Evolutionary conservation across 768 basidiomycete species (phyloP).

Genomic region (Mrakia blollopis): DNA sequence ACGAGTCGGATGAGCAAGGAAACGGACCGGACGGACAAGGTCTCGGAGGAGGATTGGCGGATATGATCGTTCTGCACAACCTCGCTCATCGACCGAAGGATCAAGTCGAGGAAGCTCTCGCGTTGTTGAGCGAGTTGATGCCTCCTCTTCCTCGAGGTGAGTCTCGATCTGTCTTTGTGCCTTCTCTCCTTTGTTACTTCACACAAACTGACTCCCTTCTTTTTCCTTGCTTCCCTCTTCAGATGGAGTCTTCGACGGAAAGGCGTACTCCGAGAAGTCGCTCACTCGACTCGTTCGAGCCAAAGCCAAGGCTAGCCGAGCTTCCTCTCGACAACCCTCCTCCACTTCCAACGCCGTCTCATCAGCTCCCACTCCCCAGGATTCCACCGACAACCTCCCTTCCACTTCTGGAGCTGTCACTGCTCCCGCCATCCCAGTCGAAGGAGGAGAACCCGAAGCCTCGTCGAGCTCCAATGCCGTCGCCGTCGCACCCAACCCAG

Average conservation of each 20-base stretch:
- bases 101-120: slow-evolving; percentile 89
- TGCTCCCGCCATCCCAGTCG: slow-evolving; percentile 6
- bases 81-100: slow-evolving; percentile 94
- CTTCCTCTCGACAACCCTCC: slow-evolving; percentile 17
- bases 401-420: slow-evolving; percentile 24
- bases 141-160: slow-evolving; percentile 87
- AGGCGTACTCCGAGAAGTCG: slow-evolving; percentile 80
- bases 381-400: not conserved
- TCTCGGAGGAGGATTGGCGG: slow-evolving; percentile 78
- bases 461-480: slow-evolving; percentile 20
- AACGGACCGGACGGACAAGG: slow-evolving; percentile 64
- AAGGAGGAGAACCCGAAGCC: not conserved
- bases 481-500: slow-evolving; percentile 23
- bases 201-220: not conserved
- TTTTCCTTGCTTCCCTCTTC: slow-evolving; percentile 18
- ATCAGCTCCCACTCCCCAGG: slow-evolving; percentile 7
- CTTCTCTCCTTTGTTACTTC: not conserved
- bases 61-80: slow-evolving; percentile 94
- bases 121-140: slow-evolving; percentile 81
- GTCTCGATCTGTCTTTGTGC: slow-evolving; percentile 31
- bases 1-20: slow-evolving; percentile 51
- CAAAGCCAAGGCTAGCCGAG: slow-evolving; percentile 62
- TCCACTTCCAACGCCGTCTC: not conserved
- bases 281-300: slow-evolving; percentile 69
- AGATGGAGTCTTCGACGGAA: slow-evolving; percentile 96